Evolutionary conservation across 2,329 filamentous ascomycete genomes (phyloP).

Genomic region (Microcyclospora tardicrescens): DNA sequence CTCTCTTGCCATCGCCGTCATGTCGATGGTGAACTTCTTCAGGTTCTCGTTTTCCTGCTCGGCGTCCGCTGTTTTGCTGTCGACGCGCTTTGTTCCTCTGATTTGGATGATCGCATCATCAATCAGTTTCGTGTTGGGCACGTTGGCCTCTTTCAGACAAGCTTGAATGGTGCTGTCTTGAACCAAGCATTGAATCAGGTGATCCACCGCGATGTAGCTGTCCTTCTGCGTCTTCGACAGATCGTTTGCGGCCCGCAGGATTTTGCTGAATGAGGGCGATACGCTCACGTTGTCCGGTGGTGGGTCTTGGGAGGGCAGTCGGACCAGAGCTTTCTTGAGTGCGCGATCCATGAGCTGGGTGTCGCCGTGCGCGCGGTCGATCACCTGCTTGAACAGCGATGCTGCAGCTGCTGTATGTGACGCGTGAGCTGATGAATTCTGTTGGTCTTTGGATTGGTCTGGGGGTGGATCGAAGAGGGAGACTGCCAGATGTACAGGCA

Average conservation of each 20-base stretch:
- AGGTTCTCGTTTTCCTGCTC: slow-evolving; percentile 91
- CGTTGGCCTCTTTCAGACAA: slow-evolving; percentile 70
- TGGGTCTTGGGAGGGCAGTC: slow-evolving; percentile 85
- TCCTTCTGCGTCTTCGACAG: slow-evolving; percentile 97
- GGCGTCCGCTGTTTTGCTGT: slow-evolving; percentile 88
- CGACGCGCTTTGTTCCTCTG: slow-evolving; percentile 81
- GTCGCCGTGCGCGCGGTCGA: slow-evolving; percentile 89
- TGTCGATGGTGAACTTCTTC: slow-evolving; percentile 96
- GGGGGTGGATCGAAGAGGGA: slow-evolving; percentile 63
- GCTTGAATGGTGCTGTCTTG: slow-evolving; percentile 66
- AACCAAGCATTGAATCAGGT: slow-evolving; percentile 72
- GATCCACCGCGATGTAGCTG: slow-evolving; percentile 85
- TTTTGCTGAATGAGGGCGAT: slow-evolving; percentile 66
- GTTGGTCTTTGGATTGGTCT: slow-evolving; percentile 67
- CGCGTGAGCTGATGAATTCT: slow-evolving; percentile 47
- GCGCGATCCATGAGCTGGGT: slow-evolving; percentile 75
- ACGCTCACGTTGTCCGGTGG: slow-evolving; percentile 80
- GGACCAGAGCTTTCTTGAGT: slow-evolving; percentile 82
- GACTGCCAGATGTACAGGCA: slow-evolving; percentile 80
- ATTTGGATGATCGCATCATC: slow-evolving; percentile 86
- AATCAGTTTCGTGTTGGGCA: slow-evolving; percentile 81
- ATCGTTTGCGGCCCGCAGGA: slow-evolving; percentile 74
- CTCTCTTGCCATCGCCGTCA: slow-evolving; percentile 91
- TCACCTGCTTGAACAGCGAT: slow-evolving; percentile 87
- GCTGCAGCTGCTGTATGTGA: slow-evolving; percentile 48